These are phyloP conservation scores for Melocanna baccifera DNA, from an alignment of 176 grass and related monocot species.

Conservation along the genomic window DNA sequence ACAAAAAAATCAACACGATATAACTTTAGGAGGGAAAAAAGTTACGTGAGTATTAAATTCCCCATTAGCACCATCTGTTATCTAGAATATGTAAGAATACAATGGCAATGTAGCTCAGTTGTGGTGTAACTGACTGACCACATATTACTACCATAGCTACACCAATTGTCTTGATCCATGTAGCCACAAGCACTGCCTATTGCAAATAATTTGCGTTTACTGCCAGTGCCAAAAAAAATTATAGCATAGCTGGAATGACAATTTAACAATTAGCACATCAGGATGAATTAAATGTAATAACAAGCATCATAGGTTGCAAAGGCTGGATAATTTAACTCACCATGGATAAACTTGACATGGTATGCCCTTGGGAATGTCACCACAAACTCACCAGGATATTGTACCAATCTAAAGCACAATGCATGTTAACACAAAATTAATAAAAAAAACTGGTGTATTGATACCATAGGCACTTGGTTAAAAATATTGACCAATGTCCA, in stretches of 20 bases:
- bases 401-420: slow-evolving; percentile 69
- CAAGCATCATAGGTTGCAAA: background rate
- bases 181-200: background rate
- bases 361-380: slow-evolving; percentile 96
- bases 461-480: background rate
- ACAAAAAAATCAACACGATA: background rate
- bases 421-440: slow-evolving; percentile 9
- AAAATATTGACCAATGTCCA: background rate
- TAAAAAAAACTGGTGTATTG: background rate
- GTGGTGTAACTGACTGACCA: background rate
- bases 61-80: background rate
- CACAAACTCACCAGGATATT: slow-evolving; percentile 91
- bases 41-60: background rate
- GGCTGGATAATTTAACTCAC: slow-evolving; percentile 41
- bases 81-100: background rate
- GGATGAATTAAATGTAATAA: background rate
- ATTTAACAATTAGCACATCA: background rate
- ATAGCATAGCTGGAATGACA: background rate
- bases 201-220: background rate
- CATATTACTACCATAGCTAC: too few relatives aligned
- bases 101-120: background rate
- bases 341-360: slow-evolving; percentile 93
- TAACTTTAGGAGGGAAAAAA: background rate
- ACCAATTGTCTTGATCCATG: background rate
- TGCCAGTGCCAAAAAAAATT: background rate